Evolutionary conservation across 2,329 filamentous ascomycete species (phyloP).

Genomic region (Geosmithia morbida): DNA sequence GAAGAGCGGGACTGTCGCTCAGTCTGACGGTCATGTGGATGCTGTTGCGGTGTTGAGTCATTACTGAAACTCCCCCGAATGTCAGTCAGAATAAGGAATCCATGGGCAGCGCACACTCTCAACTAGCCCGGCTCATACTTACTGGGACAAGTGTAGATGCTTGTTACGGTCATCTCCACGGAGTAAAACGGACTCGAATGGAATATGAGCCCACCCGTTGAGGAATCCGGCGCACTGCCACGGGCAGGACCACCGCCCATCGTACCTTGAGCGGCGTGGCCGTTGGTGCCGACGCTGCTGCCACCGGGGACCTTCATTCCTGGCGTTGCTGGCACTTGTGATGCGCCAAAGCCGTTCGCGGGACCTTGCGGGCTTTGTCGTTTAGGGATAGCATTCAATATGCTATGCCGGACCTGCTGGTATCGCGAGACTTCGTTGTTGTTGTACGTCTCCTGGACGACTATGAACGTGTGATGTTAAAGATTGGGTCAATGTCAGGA

Average conservation of each 20-base stretch:
- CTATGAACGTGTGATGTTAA: constrained; percentile 10
- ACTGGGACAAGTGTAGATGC: constrained; percentile 60
- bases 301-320: background rate
- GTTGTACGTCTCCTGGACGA: constrained; percentile 23
- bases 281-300: background rate
- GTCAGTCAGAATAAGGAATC: constrained; percentile 1
- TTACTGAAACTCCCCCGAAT: constrained; percentile 29
- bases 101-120: background rate
- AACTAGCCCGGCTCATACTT: constrained; percentile 14
- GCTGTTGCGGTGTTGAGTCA: constrained; percentile 26
- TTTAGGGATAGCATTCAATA: constrained; percentile 17
- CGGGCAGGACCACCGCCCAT: background rate
- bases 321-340: background rate
- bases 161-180: constrained; percentile 49
- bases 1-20: constrained; percentile 33
- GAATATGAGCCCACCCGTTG: constrained; percentile 16
- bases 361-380: constrained; percentile 11
- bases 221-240: background rate
- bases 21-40: constrained; percentile 18
- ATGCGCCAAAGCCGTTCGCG: constrained; percentile 4
- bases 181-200: constrained; percentile 80
- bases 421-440: constrained; percentile 21
- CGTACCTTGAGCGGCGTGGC: background rate
- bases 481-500: background rate
- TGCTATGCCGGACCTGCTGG: constrained; percentile 27